Conservation (phyloP, 1,284 basidiomycete species). For the Boletus albobrunnescens region DNA sequence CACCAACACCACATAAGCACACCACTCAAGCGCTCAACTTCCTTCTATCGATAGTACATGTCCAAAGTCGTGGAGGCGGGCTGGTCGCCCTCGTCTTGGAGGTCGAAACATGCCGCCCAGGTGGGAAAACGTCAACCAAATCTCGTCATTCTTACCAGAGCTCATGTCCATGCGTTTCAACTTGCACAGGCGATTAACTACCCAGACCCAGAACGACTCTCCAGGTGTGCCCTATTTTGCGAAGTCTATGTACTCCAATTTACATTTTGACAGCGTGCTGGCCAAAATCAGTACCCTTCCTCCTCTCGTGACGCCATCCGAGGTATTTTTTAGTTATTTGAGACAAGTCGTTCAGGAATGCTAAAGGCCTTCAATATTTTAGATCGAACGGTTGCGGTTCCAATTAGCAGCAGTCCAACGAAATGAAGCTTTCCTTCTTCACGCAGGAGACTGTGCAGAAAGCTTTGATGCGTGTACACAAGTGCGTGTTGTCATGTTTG, state of each 20-base stretch:
- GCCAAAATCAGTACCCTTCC: constrained; percentile 72
- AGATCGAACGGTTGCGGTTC: constrained; percentile 85
- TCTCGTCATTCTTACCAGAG: constrained; percentile 3
- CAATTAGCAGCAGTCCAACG: constrained; percentile 78
- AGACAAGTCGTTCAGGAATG: not conserved
- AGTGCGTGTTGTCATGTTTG: constrained; percentile 37
- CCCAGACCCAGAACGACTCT: constrained; percentile 33
- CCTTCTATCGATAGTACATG: constrained; percentile 6
- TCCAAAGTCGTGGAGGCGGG: constrained; percentile 1
- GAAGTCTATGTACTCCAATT: not conserved
- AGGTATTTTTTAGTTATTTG: constrained; percentile 50
- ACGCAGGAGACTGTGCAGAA: constrained; percentile 97
- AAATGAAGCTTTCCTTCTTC: constrained; percentile 91
- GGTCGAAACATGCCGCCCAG: constrained; percentile 48
- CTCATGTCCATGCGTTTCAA: constrained; percentile 12
- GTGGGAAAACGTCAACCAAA: constrained; percentile 26
- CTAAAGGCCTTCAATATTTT: constrained; percentile 11
- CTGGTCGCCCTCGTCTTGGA: constrained; percentile 57
- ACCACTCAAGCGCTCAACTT: not conserved
- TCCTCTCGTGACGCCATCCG: constrained; percentile 84
- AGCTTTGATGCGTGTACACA: constrained; percentile 89
- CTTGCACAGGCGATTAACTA: constrained; percentile 34
- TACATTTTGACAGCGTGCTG: constrained; percentile 54
- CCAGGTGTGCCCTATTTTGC: constrained; percentile 25
- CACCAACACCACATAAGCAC: too few species aligned